Base-by-base conservation (phyloP, 2,329 filamentous ascomycete species). In the Scedosporium aurantiacum region DNA sequence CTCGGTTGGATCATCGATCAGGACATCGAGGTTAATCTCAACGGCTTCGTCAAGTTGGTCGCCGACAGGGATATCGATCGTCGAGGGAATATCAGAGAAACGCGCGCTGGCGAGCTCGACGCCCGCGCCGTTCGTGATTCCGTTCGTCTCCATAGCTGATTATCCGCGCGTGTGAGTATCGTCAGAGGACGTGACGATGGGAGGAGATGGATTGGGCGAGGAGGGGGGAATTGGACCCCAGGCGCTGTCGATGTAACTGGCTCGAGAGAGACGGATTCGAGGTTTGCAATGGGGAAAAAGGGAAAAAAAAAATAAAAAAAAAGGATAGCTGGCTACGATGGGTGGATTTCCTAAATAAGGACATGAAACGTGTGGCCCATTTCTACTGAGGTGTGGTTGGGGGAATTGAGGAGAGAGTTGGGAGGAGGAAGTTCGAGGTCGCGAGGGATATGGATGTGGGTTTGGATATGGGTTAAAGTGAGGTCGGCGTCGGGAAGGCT, bases 1-100 rank as follows among this genome's bases (percentile, higher is more conserved):
- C 76, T 99, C 94, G 56, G 90, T 96, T 21, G 91, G 90, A 71
- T 97, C 94, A 72, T 97, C 94, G 63, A 92, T 84, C 45, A 97
- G 85, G 66, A 93, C 90, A 71, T 92, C 88, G 60, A 97, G 84
- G 71, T 95, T 90, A 69, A 99, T 90, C 76, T 97, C 94, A 73
- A 99, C 94, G 60, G 83, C 84, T 69, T 91, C 84, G 66, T 87
- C 84, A 67, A 86, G 84, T 65, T 82, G 78, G 68, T 85, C 84
- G 66, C 85, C 82, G 7, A 87, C 83, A 16, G 84, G 84, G 63
- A 88, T 84, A 67, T 87, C 85, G 71, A 88, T 85, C 57, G 83
- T 81, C 16, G 80, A 77, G 60, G 85, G 84, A 64, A 88, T 85
- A 65, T 87, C 82, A 63, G 82, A 80, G 70, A 87, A 88, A 65